Base-by-base conservation (phyloP, 176 grass and related monocot genomes). In the Chloris gayana region DNA sequence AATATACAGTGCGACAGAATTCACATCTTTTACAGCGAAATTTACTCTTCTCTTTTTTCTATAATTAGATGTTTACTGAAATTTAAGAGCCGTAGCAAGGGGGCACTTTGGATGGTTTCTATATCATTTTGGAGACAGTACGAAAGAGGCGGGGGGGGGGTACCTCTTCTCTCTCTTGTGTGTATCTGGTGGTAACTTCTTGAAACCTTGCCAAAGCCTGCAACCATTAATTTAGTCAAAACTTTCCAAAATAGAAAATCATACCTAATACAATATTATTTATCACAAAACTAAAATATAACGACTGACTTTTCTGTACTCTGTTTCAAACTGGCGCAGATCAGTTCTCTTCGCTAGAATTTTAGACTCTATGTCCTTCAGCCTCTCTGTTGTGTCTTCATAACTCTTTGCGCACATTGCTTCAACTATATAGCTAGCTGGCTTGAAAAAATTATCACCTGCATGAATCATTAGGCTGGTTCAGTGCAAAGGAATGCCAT, bases 361-460 rank as follows among this genome's bases (percentile, higher is more conserved):
- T 89, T 89, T 91, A 82, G 84, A 81, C 64, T 98, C 92, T 86
- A 95, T 88, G 61, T 95, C 96, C 77, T 98, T 95, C 30, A 98
- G 82, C 83, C 86, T 95, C 79, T 95, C 72, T 37, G 92, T 98
- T 64, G 96, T 98, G 65, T 98, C 90, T 83, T 85, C 82, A 32
- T 95, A 98, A 69, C 86, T 86, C 73, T 89, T 95, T 74, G 86
- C 76, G 62, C 96, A 95, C 75, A 98, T 86, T 74, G 92, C 86
- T 86, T 98, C 96, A 87, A 98, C 91, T 56, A 88, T 86, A 88
- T 98, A 98, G 70, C 84, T 77, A 32, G 92, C 96, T 75, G 96
- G 88, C 85, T 98, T 98, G 80, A 98, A 98, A 87, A 98, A 98
- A 85, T 95, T 98, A 78, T 98, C 92, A 91, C 96, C 96, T 98